Evolutionary conservation across 2,329 filamentous ascomycete genomes (phyloP).

Genomic region (Rosellinia necatrix): DNA sequence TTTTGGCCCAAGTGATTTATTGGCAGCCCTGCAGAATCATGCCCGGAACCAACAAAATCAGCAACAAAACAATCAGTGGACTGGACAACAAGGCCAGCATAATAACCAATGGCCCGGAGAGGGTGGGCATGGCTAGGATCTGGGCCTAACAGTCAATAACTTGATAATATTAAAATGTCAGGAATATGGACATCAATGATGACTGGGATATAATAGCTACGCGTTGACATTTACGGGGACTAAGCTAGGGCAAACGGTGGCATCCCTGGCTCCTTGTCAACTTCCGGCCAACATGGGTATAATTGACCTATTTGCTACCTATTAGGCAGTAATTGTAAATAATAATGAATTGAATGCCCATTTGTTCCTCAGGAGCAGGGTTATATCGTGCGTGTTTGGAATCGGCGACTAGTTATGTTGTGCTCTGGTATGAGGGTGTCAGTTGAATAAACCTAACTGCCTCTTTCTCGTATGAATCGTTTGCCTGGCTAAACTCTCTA

Average conservation of each 20-base stretch:
- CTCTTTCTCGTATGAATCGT: too few species aligned
- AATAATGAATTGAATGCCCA: too few species aligned
- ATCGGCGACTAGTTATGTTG: too few species aligned
- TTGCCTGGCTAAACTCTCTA: too few species aligned
- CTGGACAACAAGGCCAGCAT: slow-evolving; percentile 31
- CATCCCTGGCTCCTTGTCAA: too few species aligned
- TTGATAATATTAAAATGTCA: background rate
- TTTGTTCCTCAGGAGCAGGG: too few species aligned
- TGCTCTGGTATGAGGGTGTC: too few species aligned
- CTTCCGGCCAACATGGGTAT: too few species aligned
- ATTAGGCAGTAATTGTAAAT: too few species aligned
- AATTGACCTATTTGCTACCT: too few species aligned
- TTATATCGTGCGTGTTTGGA: too few species aligned
- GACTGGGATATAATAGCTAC: background rate
- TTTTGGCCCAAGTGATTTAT: slow-evolving; percentile 63
- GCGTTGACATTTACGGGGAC: background rate
- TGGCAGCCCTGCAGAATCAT: slow-evolving; percentile 54
- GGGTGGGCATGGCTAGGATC: slow-evolving; percentile 34
- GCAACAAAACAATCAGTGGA: slow-evolving; percentile 41
- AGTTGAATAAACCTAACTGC: too few species aligned
- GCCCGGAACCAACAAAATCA: slow-evolving; percentile 43
- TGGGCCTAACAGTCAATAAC: background rate
- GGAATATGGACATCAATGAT: background rate
- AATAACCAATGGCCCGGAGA: slow-evolving; percentile 35
- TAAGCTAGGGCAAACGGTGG: background rate